These are phyloP conservation scores for Amanita rubescens DNA, from an alignment of 768 basidiomycete genomes.

Conservation along the genomic window DNA sequence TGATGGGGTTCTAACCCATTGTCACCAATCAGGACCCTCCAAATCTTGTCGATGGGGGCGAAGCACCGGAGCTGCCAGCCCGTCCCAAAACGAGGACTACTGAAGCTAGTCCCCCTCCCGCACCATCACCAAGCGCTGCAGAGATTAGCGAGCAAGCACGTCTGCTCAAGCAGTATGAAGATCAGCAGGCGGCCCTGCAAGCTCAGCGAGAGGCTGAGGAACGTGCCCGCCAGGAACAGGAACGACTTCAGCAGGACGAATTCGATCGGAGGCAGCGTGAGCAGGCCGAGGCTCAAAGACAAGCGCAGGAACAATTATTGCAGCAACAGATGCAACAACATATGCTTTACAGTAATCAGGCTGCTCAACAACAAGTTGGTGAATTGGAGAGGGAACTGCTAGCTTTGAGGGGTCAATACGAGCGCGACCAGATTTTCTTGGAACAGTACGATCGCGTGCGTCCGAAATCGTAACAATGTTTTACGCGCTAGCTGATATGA, in stretches of 20 bases:
- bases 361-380: constrained; percentile 56
- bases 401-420: constrained; percentile 93
- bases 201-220: constrained; percentile 81
- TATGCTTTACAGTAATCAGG: constrained; percentile 73
- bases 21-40: constrained; percentile 72
- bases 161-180: constrained; percentile 94
- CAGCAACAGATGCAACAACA: constrained; percentile 85
- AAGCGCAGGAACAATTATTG: constrained; percentile 84
- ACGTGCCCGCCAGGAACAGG: constrained; percentile 64
- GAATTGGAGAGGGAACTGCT: constrained; percentile 89
- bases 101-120: constrained; percentile 59
- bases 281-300: constrained; percentile 82
- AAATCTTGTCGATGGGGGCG: constrained; percentile 79
- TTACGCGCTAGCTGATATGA: constrained; percentile 7
- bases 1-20: constrained; percentile 4
- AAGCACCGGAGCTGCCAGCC: constrained; percentile 76
- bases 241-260: constrained; percentile 75
- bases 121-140: constrained; percentile 61
- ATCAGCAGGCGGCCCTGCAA: constrained; percentile 84
- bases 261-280: constrained; percentile 84
- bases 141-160: constrained; percentile 86
- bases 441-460: constrained; percentile 95
- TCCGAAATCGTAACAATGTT: constrained; percentile 11
- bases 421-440: constrained; percentile 93
- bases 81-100: constrained; percentile 54